phyloP scores from a whole-genome alignment of 129 eudicot genomes.

The Pittosporum tobira region DNA sequence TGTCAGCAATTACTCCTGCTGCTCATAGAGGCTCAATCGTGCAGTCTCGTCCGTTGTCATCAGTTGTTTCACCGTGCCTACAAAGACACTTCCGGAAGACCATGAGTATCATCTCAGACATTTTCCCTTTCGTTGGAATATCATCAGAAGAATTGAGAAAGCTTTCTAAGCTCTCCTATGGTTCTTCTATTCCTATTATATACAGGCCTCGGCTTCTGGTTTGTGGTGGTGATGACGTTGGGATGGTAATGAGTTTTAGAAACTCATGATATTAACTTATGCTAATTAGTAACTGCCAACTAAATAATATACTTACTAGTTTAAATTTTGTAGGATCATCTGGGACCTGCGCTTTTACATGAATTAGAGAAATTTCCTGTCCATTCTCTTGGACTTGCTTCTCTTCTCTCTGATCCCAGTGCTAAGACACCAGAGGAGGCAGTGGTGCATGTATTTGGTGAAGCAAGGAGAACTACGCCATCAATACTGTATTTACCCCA shows the following conservation, averaged over 20 bases:
- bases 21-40: constrained; percentile 98
- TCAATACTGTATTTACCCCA: constrained; percentile 93
- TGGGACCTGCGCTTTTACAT: constrained; percentile 93
- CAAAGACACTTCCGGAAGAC: constrained; percentile 66
- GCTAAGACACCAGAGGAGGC: constrained; percentile 99
- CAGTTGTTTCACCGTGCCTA: constrained; percentile 82
- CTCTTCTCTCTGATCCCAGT: constrained; percentile 97
- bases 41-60: constrained; percentile 85
- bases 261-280: constrained; percentile 7
- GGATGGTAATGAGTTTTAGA: constrained; percentile 60
- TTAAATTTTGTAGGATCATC: constrained; percentile 68
- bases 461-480: constrained; percentile 95
- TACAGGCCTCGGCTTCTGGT: constrained; percentile 86
- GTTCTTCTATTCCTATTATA: constrained; percentile 82
- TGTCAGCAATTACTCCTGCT: constrained; percentile 97
- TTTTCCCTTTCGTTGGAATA: constrained; percentile 59
- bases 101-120: constrained; percentile 67
- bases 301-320: constrained; percentile 27
- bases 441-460: constrained; percentile 88
- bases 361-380: constrained; percentile 95
- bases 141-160: constrained; percentile 71
- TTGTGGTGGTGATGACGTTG: constrained; percentile 73
- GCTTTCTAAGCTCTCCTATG: constrained; percentile 79
- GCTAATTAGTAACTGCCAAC: constrained; percentile 8
- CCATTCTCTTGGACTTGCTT: constrained; percentile 90